Conservation (phyloP, 2,329 filamentous ascomycete species). For the Fusarium nurragi region DNA sequence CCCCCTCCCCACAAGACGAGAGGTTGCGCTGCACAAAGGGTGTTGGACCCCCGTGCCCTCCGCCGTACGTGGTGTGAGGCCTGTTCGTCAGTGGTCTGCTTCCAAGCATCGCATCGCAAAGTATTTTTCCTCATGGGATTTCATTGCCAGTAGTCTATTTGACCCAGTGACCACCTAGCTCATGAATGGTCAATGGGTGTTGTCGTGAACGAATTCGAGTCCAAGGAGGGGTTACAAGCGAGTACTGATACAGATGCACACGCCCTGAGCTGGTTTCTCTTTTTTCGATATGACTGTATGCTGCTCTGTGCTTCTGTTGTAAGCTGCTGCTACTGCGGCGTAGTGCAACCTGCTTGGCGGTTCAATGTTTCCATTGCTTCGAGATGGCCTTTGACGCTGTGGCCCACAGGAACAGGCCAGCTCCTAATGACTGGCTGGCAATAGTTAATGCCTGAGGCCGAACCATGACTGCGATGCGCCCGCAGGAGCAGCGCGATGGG, state of each 20-base stretch:
- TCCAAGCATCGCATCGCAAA: slow-evolving; percentile 33
- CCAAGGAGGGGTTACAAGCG: slow-evolving; percentile 19
- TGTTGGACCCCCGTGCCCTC: slow-evolving; percentile 28
- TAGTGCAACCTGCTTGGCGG: slow-evolving; percentile 18
- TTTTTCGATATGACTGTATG: slow-evolving; percentile 11
- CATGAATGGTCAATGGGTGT: slow-evolving; percentile 32
- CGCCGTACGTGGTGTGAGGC: slow-evolving; percentile 41
- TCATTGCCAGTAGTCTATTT: slow-evolving; percentile 31
- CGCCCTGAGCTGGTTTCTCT: slow-evolving; percentile 6
- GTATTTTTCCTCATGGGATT: slow-evolving; percentile 29
- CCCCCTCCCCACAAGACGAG: slow-evolving; percentile 31
- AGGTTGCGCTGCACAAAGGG: slow-evolving; percentile 33
- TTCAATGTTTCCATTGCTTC: slow-evolving; percentile 12
- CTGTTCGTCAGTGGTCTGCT: slow-evolving; percentile 39
- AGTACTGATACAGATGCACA: slow-evolving; percentile 14
- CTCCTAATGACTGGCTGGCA: too few relatives aligned
- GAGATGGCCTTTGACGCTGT: background rate
- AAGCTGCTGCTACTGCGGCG: slow-evolving; percentile 15
- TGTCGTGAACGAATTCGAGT: slow-evolving; percentile 6
- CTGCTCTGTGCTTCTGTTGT: slow-evolving; percentile 21
- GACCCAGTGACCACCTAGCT: slow-evolving; percentile 30
- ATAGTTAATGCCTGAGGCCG: slow-evolving; percentile 30
- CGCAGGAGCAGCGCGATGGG: slow-evolving; percentile 25
- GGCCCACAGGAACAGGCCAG: slow-evolving; percentile 31
- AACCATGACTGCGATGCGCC: slow-evolving; percentile 19